Conservation (phyloP, 1,284 basidiomycete species). For the Pseudozyma flocculosa region DNA sequence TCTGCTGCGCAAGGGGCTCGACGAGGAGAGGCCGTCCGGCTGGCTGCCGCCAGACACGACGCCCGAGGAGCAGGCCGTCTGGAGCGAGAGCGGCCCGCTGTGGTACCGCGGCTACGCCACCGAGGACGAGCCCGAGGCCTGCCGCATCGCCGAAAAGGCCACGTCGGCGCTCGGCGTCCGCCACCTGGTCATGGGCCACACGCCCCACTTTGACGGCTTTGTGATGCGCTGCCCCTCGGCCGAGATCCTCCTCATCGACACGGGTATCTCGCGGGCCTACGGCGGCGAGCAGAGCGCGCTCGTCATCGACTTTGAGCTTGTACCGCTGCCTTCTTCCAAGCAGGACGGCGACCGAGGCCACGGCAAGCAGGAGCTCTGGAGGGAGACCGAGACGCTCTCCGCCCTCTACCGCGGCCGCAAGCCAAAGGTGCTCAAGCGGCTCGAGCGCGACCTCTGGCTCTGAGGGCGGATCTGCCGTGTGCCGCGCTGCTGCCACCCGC, state of each 20-base stretch:
- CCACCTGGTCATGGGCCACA: conserved; percentile 52
- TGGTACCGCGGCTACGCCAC: conserved; percentile 55
- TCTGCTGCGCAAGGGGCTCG: conserved; percentile 42
- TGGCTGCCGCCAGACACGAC: conserved; percentile 31
- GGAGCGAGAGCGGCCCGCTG: conserved; percentile 42
- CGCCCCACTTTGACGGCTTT: conserved; percentile 51
- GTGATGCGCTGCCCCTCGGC: conserved; percentile 32
- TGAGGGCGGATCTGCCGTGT: no score
- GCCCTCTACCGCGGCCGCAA: conserved; percentile 27
- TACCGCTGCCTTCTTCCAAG: conserved; percentile 7
- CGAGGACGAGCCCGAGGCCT: conserved; percentile 21
- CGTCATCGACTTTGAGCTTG: conserved; percentile 39
- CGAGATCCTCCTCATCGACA: conserved; percentile 50
- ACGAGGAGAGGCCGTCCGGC: conserved; percentile 4
- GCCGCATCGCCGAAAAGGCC: conserved; percentile 20
- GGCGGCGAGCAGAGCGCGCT: conserved; percentile 52
- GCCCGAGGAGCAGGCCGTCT: conserved; percentile 33
- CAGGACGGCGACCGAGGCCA: no score
- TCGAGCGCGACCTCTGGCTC: conserved; percentile 7
- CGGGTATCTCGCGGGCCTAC: conserved; percentile 52
- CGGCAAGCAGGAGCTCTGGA: conserved; percentile 13
- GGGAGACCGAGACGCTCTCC: conserved; percentile 21
- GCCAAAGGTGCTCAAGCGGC: conserved; percentile 18
- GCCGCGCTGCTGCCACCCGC: no score
- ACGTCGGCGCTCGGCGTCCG: conserved; percentile 9